Base-by-base conservation (phyloP, 495 filamentous ascomycete genomes). In the Venustampulla echinocandica region DNA sequence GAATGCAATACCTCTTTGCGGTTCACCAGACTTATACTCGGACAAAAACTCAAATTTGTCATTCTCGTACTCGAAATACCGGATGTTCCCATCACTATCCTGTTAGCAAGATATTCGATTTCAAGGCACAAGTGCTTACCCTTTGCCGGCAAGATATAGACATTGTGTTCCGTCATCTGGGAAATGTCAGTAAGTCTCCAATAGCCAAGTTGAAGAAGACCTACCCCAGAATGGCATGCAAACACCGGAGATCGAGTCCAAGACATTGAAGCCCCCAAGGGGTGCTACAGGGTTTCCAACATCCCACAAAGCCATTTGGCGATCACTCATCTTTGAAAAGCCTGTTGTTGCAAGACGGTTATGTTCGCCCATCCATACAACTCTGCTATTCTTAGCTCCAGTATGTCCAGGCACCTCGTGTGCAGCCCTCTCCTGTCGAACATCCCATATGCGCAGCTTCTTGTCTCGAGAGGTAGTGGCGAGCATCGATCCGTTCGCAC, bases 171-270 rank as follows among this genome's bases (percentile, higher is more conserved):
- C 84, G 41, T 97, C 93, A 62, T 98, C 73, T 75, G 10, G 22
- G 14, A 34, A 7, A 7, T 37, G 60, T 74, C 57, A 71, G 67
- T 28, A 19, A 41, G 34, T 17, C 6, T 11, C 24, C 18, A 21
- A n/a, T n/a, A 10, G 13, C n/a, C 17, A 10, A 47, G 21, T 13
- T 35, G 1, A 47, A 25, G 40, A 33, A 51, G 39, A 63, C 54
- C 55, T 64, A 75, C 71, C 92, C 92, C 92, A 98, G 78, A 98
- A 98, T 4, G 92, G 92, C 87, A 98, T 97, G 72, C 87, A 94
- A 36, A 98, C 88, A 57, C 93, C 93, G 14, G 90, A 96, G 52
- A 95, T 94, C 20, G 87, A 87, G 63, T 97, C 93, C 37, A 98
- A 70, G 36, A 79, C 81, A 58, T 78, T 77, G 65, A 95, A 95